These are phyloP conservation scores for Boechera divaricarpa DNA, from an alignment of 345 rosid genomes.

Conservation along the genomic window DNA sequence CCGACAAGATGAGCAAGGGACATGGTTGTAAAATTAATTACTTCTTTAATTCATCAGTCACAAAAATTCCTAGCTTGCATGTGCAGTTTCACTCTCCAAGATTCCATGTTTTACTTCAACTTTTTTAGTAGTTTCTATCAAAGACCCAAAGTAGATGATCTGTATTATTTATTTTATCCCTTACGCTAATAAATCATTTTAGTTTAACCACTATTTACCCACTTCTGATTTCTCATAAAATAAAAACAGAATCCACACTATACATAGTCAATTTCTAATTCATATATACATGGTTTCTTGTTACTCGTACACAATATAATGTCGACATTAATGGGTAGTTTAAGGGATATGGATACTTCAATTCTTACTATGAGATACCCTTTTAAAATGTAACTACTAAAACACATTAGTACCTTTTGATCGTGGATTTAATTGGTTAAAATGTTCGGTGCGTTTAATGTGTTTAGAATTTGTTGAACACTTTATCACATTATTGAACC, in stretches of 20 bases:
- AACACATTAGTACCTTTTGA: background rate
- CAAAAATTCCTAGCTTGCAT: slow-evolving; percentile 42
- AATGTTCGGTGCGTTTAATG: slow-evolving; percentile 8
- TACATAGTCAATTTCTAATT: background rate
- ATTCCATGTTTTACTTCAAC: slow-evolving; percentile 32
- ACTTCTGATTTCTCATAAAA: slow-evolving; percentile 15
- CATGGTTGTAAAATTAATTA: slow-evolving; percentile 7
- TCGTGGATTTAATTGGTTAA: slow-evolving; percentile 2
- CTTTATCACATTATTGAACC: slow-evolving; percentile 3
- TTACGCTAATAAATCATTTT: background rate
- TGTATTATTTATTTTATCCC: background rate
- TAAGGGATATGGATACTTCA: slow-evolving; percentile 5
- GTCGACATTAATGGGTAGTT: background rate
- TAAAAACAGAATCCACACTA: slow-evolving; percentile 9
- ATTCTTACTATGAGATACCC: background rate
- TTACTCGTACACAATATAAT: background rate
- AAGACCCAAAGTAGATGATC: slow-evolving; percentile 12
- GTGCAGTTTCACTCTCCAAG: slow-evolving; percentile 32
- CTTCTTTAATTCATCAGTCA: slow-evolving; percentile 14
- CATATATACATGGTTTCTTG: background rate
- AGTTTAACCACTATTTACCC: slow-evolving; percentile 8
- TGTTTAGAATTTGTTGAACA: slow-evolving; percentile 5
- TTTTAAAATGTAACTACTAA: too few relatives aligned
- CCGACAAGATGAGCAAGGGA: slow-evolving; percentile 30
- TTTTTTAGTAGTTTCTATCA: slow-evolving; percentile 5